These are phyloP conservation scores for Trypanosoma grayi DNA, from an alignment of 208 protist species.

Conservation along the genomic window DNA sequence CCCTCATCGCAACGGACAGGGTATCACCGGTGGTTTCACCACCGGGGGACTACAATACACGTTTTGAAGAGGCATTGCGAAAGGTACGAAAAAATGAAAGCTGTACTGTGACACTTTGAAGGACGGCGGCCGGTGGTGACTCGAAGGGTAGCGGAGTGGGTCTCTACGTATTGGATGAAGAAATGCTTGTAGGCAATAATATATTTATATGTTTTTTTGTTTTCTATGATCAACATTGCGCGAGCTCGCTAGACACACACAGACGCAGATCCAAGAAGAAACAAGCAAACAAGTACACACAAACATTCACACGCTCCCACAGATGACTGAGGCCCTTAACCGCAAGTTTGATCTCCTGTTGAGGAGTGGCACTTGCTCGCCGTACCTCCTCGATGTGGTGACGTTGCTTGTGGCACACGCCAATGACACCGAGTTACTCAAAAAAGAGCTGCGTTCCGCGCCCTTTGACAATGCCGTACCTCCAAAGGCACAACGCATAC, in stretches of 20 bases:
- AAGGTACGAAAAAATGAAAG: constrained; percentile 6
- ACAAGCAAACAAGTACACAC: not conserved
- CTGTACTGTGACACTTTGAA: constrained; percentile 12
- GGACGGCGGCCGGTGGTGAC: not conserved
- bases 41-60: not conserved
- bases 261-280: not conserved
- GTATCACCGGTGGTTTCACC: not conserved
- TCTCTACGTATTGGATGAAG: not conserved
- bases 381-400: constrained; percentile 70
- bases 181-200: not conserved
- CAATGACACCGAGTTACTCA: constrained; percentile 79
- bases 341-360: constrained; percentile 64
- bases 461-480: constrained; percentile 10
- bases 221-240: not conserved
- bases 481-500: no score
- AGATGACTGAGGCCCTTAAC: constrained; percentile 57
- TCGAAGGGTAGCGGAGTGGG: no score
- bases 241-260: no score
- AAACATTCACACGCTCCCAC: not conserved
- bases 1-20: constrained; percentile 30
- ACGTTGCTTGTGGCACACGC: constrained; percentile 72
- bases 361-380: constrained; percentile 56
- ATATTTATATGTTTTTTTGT: not conserved
- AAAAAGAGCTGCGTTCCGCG: constrained; percentile 48
- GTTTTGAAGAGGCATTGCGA: constrained; percentile 26